Percentiles rank a stretch among this genome's conserved stretches.
Conservation (phyloP, 345 rosid genomes). For the Rhodamnia rubescens region DNA sequence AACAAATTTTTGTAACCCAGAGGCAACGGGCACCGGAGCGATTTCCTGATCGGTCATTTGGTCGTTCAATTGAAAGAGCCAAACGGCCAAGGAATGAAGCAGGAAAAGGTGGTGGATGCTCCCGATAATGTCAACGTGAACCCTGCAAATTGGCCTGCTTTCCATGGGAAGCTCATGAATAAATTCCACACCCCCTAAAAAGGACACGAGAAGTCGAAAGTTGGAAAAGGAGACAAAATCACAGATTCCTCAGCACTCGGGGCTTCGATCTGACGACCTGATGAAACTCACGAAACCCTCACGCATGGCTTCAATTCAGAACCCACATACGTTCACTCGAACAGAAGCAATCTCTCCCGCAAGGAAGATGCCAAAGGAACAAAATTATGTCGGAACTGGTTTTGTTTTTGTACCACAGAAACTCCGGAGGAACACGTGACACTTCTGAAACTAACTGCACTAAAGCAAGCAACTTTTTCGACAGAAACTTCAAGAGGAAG, state of each 20-base stretch:
- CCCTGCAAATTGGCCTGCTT: not conserved
- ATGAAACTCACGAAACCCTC: not conserved
- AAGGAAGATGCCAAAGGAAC: not conserved
- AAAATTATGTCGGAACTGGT: not conserved
- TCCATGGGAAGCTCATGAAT: not conserved
- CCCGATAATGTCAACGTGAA: not conserved
- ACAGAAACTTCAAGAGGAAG: not conserved
- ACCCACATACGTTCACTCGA: not conserved
- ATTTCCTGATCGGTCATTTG: not conserved
- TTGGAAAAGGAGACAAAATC: not conserved
- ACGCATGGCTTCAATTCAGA: not conserved
- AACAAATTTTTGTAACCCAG: not conserved
- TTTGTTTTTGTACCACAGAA: not conserved
- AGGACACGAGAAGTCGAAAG: not conserved
- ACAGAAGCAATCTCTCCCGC: not conserved
- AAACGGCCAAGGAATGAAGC: not conserved
- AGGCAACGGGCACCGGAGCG: not conserved
- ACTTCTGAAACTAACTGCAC: not conserved
- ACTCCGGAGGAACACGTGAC: not conserved
- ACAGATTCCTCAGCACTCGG: not conserved
- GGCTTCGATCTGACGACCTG: not conserved
- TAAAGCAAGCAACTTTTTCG: not conserved
- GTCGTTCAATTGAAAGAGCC: not conserved
- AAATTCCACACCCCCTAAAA: not conserved
- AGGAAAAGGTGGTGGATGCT: not conserved